Evolutionary conservation across 768 basidiomycete species (phyloP), one percentile per base, ranked within the genome.

Genomic region (Trametopsis cervina): DNA sequence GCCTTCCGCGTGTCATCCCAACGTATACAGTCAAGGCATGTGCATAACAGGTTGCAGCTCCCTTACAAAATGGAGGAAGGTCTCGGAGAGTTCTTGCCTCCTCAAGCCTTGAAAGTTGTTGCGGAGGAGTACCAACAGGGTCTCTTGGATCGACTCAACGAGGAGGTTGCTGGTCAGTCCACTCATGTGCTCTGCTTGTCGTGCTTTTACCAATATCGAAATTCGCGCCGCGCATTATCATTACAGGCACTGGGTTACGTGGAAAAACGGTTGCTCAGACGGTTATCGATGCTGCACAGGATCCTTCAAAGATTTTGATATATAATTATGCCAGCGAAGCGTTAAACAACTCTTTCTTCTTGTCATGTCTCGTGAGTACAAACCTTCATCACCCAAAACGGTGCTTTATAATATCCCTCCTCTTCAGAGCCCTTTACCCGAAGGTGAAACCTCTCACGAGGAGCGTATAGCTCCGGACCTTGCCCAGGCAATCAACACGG

Each of bases 301-400:
- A 78, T 24, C 77, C 76, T 37, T 69, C 76, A 20, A 67, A 80
- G 44, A 74, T 80, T 1, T 66, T 94, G 44, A 78, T 80, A 21
- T 98, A 93, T 67, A 95, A 89, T 66, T 92, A 94, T 60, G 92
- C 94, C 3, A 86, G 86, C 54, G 77, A 90, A 40, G 89, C 95
- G 4, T 70, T 97, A 52, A 99, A 98, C 69, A 98, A 96, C 65
- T 82, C 83, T 57, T 98, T 90, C 76, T 98, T 98, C 74, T 75
- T 99, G 23, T 77, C 89, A 55, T 75, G 74, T 49, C 73, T 99
- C 33, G 95, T 97, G 63, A 44, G 91, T 74, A 35, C 21, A 18
- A 21, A 42, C 20, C 15, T 29, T 11, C 6, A 25, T 42, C 25
- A 27, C 17, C 36, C 23, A 26, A 37, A 39, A n/a, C 39, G 22